phyloP scores from a whole-genome alignment of 2,329 filamentous ascomycete genomes.

The Sporothrix humicola region DNA sequence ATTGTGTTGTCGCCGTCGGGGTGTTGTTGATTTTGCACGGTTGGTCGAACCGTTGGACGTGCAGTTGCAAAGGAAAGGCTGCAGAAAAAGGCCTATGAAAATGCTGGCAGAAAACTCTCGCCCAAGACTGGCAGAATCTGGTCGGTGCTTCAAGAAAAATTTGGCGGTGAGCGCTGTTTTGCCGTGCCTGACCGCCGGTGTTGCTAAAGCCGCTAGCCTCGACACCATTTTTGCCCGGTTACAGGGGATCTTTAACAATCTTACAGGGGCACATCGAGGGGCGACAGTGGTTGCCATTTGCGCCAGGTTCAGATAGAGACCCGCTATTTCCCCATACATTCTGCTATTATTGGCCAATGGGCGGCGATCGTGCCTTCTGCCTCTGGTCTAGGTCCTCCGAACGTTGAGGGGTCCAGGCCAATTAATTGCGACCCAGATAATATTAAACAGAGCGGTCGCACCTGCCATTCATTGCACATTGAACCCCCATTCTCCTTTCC shows the following conservation, averaged over 20 bases:
- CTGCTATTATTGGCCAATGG: conserved; percentile 21
- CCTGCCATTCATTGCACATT: conserved; percentile 1
- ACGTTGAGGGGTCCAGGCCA: conserved; percentile 26
- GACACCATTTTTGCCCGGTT: conserved; percentile 5
- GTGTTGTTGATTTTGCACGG: neutral
- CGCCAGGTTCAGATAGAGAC: neutral
- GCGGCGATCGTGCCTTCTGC: neutral
- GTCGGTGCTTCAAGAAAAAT: conserved; percentile 13
- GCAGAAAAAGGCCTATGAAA: conserved; percentile 12
- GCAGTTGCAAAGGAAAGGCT: neutral
- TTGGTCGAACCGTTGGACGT: conserved; percentile 3
- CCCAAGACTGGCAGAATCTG: conserved; percentile 11
- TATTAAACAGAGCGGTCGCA: neutral
- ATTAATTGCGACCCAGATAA: conserved; percentile 24
- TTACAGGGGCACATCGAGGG: neutral
- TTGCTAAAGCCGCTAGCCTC: neutral
- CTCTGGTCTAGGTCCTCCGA: neutral
- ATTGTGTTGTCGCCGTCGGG: conserved; percentile 42
- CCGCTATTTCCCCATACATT: neutral
- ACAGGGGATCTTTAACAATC: neutral
- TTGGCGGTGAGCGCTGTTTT: conserved; percentile 32
- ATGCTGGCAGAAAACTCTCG: conserved; percentile 27
- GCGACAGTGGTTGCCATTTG: neutral
- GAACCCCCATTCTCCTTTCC: conserved; percentile 24
- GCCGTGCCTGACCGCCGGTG: conserved; percentile 29